phyloP scores from a whole-genome alignment of 768 basidiomycete genomes.

The Phanerochaete sordida region DNA sequence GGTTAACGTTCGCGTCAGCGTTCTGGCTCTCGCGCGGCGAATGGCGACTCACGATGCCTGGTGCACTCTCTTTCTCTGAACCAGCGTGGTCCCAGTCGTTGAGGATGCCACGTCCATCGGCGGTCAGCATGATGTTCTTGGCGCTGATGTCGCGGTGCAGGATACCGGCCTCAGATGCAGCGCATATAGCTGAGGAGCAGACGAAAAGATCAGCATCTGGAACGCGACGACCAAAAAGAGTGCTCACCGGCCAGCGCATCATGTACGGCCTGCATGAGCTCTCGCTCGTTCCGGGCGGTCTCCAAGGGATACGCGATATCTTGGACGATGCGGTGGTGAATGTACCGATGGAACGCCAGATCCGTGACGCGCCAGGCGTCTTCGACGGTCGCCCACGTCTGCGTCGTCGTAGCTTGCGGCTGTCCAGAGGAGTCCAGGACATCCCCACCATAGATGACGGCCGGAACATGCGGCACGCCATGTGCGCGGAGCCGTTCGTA shows the following conservation, averaged over 20 bases:
- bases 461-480: constrained; percentile 1
- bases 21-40: background rate
- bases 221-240: no score
- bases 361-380: background rate
- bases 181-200: background rate
- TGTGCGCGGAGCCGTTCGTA: background rate
- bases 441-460: constrained; percentile 1
- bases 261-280: constrained; percentile 1
- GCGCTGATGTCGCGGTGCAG: constrained; percentile 13
- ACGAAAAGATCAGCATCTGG: no score
- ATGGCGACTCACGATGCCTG: background rate
- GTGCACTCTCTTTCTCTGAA: background rate
- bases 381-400: background rate
- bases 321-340: constrained; percentile 8
- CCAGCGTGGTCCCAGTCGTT: constrained; percentile 11
- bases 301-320: background rate
- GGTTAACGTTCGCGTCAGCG: background rate
- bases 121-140: constrained; percentile 9
- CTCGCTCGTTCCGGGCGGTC: background rate
- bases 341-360: background rate
- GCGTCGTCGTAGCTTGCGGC: background rate
- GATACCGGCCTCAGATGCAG: background rate
- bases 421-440: background rate
- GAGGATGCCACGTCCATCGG: constrained; percentile 3
- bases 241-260: constrained; percentile 3